Conservation (phyloP, 1,284 basidiomycete genomes). For the Fomitopsis pinicola region DNA sequence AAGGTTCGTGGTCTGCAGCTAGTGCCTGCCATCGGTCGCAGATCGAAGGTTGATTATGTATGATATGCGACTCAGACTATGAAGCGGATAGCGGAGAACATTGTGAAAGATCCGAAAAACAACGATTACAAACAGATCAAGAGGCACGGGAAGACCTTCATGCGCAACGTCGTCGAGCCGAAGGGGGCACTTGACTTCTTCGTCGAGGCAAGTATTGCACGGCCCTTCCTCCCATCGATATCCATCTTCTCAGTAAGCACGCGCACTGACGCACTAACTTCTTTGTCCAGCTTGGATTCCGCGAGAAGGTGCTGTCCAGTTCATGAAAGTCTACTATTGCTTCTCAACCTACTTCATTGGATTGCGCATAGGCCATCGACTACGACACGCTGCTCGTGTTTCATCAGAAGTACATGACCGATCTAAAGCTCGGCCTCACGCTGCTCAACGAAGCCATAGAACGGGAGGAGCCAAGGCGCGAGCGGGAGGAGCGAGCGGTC, state of each 20-base stretch:
- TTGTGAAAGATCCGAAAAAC: constrained; percentile 65
- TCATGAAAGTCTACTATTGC: too few species aligned
- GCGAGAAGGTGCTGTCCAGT: constrained; percentile 43
- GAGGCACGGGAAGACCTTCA: constrained; percentile 62
- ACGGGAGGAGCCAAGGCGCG: constrained; percentile 50
- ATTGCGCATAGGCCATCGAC: constrained; percentile 23
- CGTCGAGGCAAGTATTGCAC: constrained; percentile 51
- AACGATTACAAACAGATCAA: constrained; percentile 70
- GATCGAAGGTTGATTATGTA: neutral
- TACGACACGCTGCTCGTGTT: constrained; percentile 57
- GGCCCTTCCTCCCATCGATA: neutral
- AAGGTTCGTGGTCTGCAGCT: constrained; percentile 39
- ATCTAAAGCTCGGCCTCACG: constrained; percentile 56
- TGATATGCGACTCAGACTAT: constrained; percentile 44
- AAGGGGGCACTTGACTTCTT: constrained; percentile 77
- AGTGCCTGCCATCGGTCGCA: neutral
- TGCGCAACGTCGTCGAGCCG: constrained; percentile 49
- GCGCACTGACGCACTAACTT: neutral
- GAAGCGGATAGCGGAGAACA: constrained; percentile 65
- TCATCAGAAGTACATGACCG: constrained; percentile 44
- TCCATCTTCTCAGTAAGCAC: neutral
- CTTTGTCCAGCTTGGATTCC: constrained; percentile 60
- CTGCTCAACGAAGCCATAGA: constrained; percentile 61
- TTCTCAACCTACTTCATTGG: neutral
- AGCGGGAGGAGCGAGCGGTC: constrained; percentile 41